Evolutionary conservation across 2,329 filamentous ascomycete genomes (phyloP), one percentile per base, ranked within the genome.

Genomic region (Mariannaea sp.): DNA sequence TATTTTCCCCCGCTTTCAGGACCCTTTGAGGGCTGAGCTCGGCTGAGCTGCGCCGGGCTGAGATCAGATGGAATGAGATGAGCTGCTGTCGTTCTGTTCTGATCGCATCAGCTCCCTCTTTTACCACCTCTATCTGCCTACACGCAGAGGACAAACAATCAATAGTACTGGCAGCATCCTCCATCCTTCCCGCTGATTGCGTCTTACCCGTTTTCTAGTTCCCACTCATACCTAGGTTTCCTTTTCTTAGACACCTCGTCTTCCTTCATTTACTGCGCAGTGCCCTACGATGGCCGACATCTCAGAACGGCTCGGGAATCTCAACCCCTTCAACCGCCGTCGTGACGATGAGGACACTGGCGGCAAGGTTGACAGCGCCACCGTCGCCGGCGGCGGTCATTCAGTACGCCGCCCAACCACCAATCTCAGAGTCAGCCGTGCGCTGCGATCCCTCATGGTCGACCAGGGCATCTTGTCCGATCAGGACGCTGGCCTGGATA

Each of bases 331-430:
- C 51, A 64, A 47, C 20, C 58, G 57, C 14, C 57, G 58, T 29
- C 59, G 63, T 10, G 62, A 73, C 30, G 67, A 72, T 42, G 71
- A 73, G 40, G 71, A 73, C 49, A 51, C 62, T 5, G 71, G 71
- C 42, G 71, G 70, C 16, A 51, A 59, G 29, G 70, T 73, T 24
- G 68, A 64, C 53, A 52, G 57, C 42, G 64, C 68, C 51, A 80
- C 75, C 32, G 73, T 86, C 9, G 85, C 82, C 2, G 83, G 84
- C 26, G 83, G 83, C n/a, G 83, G 83, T 38, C 82, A 82, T 66
- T 75, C 75, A 47, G 71, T 73, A n/a, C 76, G 77, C 30, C 68
- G 71, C 45, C 77, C 76, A 10, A 80, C 80, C 55, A 75, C 77
- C 35, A 73, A 81, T 49, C 76, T 88, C 20, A 75, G 79, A 44